Evolutionary conservation across 441 rosid species (phyloP).

Genomic region (Erodium chrysanthum): DNA sequence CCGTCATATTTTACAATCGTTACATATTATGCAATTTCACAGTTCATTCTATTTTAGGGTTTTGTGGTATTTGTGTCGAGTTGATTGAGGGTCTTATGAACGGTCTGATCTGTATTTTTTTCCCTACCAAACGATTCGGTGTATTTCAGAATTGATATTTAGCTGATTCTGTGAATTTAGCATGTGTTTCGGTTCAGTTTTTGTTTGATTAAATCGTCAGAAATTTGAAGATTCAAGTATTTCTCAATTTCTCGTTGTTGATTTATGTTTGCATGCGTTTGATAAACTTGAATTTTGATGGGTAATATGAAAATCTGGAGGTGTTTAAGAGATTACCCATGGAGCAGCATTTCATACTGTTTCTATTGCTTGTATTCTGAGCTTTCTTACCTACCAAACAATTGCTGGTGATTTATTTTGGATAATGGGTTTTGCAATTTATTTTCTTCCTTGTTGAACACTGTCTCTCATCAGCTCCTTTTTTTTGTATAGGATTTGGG

Average conservation of each 20-base stretch:
- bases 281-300: background rate
- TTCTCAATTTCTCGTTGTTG: background rate
- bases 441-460: no score
- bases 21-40: no score
- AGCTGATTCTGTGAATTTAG: no score
- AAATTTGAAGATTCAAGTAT: background rate
- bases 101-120: background rate
- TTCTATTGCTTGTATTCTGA: no score
- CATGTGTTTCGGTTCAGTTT: background rate
- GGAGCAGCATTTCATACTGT: no score
- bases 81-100: no score
- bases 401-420: no score
- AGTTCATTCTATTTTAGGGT: background rate
- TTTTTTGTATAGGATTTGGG: background rate
- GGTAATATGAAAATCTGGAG: background rate
- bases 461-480: no score
- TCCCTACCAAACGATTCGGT: no score
- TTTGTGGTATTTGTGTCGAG: background rate
- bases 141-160: no score
- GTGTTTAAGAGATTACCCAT: background rate
- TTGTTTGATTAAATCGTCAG: background rate
- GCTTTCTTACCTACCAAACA: no score
- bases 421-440: no score
- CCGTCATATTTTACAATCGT: constrained; percentile 13
- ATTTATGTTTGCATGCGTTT: background rate